phyloP scores from a whole-genome alignment of 208 protist genomes.

The Blastocrithidia nonstop region DNA sequence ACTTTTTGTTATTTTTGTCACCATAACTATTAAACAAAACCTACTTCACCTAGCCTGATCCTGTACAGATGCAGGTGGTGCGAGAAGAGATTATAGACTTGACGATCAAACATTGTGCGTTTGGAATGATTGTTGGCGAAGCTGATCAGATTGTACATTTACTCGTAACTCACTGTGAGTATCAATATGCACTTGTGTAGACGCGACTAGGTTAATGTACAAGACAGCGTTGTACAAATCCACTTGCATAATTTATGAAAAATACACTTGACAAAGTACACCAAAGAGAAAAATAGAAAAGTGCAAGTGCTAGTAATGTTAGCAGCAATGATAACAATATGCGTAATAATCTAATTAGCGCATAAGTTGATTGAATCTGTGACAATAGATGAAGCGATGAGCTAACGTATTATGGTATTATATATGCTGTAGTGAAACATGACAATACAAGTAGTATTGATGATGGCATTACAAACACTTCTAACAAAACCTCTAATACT shows the following conservation, averaged over 20 bases:
- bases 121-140: slow-evolving; percentile 50
- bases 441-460: slow-evolving; percentile 1
- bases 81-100: slow-evolving; percentile 64
- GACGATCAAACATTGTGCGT: slow-evolving; percentile 24
- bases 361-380: slow-evolving; percentile 41
- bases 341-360: too few relatives aligned
- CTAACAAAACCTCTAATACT: too few relatives aligned
- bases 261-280: too few relatives aligned
- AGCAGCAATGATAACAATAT: too few relatives aligned
- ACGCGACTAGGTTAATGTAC: too few relatives aligned
- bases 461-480: background rate
- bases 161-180: too few relatives aligned
- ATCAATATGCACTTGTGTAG: too few relatives aligned
- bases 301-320: too few relatives aligned
- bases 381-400: slow-evolving; percentile 36
- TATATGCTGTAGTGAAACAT: slow-evolving; percentile 39
- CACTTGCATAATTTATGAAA: too few relatives aligned
- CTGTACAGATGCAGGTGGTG: slow-evolving; percentile 34
- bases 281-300: too few relatives aligned
- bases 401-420: slow-evolving; percentile 51
- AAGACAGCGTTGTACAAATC: too few relatives aligned
- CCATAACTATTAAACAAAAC: slow-evolving; percentile 25
- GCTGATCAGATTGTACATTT: slow-evolving; percentile 55
- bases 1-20: slow-evolving; percentile 55
- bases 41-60: slow-evolving; percentile 17